These are phyloP conservation scores for Panicum virgatum DNA, from an alignment of 202 grass and related monocot species.

Conservation along the genomic window DNA sequence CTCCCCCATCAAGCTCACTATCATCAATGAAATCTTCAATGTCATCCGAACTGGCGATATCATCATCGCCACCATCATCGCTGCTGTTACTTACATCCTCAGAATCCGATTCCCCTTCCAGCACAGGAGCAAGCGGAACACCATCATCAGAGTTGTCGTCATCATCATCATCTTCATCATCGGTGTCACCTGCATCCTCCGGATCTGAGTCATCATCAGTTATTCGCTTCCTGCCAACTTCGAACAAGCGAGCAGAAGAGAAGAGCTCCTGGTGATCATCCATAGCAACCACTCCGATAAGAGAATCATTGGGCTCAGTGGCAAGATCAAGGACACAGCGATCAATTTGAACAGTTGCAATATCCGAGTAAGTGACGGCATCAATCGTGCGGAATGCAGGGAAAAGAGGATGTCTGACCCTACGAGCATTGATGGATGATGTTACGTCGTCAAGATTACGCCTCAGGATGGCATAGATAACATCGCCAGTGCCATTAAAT, in stretches of 20 bases:
- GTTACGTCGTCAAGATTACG: slow-evolving; percentile 83
- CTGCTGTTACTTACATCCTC: slow-evolving; percentile 62
- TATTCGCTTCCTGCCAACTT: slow-evolving; percentile 82
- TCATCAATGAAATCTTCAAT: slow-evolving; percentile 65
- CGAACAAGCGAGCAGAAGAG: slow-evolving; percentile 75
- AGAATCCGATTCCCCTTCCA: slow-evolving; percentile 62
- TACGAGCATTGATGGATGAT: slow-evolving; percentile 74
- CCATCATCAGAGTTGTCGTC: slow-evolving; percentile 76
- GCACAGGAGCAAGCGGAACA: slow-evolving; percentile 39
- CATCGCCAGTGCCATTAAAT: slow-evolving; percentile 82
- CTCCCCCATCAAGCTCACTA: slow-evolving; percentile 59
- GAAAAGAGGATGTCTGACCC: slow-evolving; percentile 81
- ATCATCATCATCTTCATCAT: slow-evolving; percentile 67
- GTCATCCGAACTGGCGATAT: slow-evolving; percentile 53
- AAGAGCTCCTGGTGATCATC: slow-evolving; percentile 89
- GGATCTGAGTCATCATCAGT: slow-evolving; percentile 95
- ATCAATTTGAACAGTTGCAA: slow-evolving; percentile 91
- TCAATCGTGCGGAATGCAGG: slow-evolving; percentile 96
- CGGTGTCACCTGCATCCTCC: slow-evolving; percentile 74
- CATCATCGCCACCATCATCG: slow-evolving; percentile 59
- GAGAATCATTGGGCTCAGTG: slow-evolving; percentile 76
- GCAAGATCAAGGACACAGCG: slow-evolving; percentile 86
- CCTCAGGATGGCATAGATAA: slow-evolving; percentile 89
- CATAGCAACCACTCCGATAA: slow-evolving; percentile 84
- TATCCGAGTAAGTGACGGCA: slow-evolving; percentile 81